A percentile compares a stretch with the other conserved stretches of the same genome.
Conservation (phyloP, 2,329 filamentous ascomycete species). For the Colletotrichum limetticola region DNA sequence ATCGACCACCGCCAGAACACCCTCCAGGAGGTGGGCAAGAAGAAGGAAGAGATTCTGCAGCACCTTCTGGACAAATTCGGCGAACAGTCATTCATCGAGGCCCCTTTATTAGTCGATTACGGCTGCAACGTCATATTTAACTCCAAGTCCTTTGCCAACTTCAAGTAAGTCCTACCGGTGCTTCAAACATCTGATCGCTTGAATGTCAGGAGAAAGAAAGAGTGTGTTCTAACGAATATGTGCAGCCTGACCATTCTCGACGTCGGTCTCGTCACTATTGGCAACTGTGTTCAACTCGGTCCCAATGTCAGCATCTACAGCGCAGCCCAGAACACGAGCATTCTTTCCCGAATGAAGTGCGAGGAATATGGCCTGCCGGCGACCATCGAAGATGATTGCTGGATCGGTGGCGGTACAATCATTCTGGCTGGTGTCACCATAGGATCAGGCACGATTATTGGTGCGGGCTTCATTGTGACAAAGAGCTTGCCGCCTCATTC, state of each 20-base stretch:
- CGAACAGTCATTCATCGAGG: constrained; percentile 64
- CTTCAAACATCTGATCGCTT: neutral
- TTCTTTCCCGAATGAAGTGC: constrained; percentile 56
- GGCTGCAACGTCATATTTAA: constrained; percentile 70
- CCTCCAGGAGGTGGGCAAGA: constrained; percentile 41
- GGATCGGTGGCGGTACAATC: constrained; percentile 59
- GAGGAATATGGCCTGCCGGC: constrained; percentile 61
- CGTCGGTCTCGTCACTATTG: constrained; percentile 62
- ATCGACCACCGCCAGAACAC: constrained; percentile 63
- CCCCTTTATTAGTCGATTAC: constrained; percentile 69
- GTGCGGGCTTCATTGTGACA: constrained; percentile 51
- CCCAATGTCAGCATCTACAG: constrained; percentile 63
- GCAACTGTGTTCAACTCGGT: constrained; percentile 61
- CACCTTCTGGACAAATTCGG: constrained; percentile 59
- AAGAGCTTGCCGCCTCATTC: constrained; percentile 47
- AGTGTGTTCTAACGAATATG: neutral
- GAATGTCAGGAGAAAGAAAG: rapidly evolving
- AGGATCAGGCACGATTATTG: constrained; percentile 52
- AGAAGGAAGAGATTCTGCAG: constrained; percentile 53
- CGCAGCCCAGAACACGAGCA: constrained; percentile 62
- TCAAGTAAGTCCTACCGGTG: constrained; percentile 40
- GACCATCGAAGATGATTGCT: constrained; percentile 57
- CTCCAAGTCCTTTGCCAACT: constrained; percentile 68
- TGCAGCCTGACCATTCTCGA: constrained; percentile 58
- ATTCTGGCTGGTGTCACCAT: constrained; percentile 54